Base-by-base conservation (phyloP, 768 basidiomycete species). In the Hirschioporus abietinus region DNA sequence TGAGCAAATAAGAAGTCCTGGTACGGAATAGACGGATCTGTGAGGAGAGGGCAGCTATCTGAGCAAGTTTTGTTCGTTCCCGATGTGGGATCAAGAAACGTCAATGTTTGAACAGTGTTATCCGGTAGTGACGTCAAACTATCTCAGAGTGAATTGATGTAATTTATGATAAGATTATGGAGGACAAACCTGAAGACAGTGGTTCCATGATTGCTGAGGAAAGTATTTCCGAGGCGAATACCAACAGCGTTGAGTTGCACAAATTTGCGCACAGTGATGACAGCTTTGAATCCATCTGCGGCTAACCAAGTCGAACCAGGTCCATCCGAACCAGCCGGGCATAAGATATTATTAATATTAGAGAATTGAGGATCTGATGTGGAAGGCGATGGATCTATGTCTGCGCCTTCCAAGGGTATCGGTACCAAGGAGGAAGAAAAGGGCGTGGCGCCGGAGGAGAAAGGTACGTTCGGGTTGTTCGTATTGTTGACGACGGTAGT, bases 371-470 rank as follows among this genome's bases (percentile, higher is more conserved):
- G 57, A 64, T 88, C 78, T 4, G 81, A 75, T 4, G 92, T 84
- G 0, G 89, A 88, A 20, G 91, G 89, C 1, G 84, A 85, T 35
- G 84, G 70, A 70, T 86, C 77, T 20, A 84, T 74, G 60, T 81
- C 74, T n/a, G 88, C 86, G 23, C 82, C 82, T 68, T 82, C 76
- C 20, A 95, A 77, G 35, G 91, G 87, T 35, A 95, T 79, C 20
- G 92, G 91, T 42, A 95, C 93, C 63, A 97, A 87, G 10, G 94
- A 96, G 1, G 92, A 92, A 4, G 95, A 91, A 74, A 92, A 94
- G 0, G 92, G 91, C 0, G 92, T 89, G 17, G 93, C 92, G 27
- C 91, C 88, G 1, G 86, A 74, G 24, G 94, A 95, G 71, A 86
- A 88, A 15, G 93, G 93, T 3, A 95, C 88, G 67, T 91, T 95